Conservation (phyloP, 2,329 filamentous ascomycete genomes). For the Aspergillus spinulosporus region DNA sequence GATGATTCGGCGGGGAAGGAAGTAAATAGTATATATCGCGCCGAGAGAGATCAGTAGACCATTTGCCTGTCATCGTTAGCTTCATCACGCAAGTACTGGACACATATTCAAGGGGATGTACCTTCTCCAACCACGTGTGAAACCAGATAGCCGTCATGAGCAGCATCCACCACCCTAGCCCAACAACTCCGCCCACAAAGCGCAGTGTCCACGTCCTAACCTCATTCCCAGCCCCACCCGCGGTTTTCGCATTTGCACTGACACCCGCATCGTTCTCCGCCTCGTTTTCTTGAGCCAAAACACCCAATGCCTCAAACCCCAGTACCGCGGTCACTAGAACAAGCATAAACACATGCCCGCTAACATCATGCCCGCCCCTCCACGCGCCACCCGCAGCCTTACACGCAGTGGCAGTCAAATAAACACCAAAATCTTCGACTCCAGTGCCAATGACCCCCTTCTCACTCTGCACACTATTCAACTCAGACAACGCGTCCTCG, state of each 20-base stretch:
- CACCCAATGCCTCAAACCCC: slow-evolving; percentile 70
- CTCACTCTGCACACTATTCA: slow-evolving; percentile 28
- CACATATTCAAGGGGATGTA: slow-evolving; percentile 44
- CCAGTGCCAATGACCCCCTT: slow-evolving; percentile 1
- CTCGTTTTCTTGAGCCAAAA: slow-evolving; percentile 51
- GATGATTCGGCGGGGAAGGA: slow-evolving; percentile 49
- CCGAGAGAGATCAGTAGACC: slow-evolving; percentile 51
- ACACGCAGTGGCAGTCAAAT: slow-evolving; percentile 73
- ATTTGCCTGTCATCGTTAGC: slow-evolving; percentile 43
- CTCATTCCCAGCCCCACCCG: slow-evolving; percentile 25
- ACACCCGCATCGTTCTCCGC: slow-evolving; percentile 41
- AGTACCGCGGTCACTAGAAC: slow-evolving; percentile 81
- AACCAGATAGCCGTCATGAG: slow-evolving; percentile 99
- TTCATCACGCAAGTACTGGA: background rate
- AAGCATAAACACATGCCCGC: slow-evolving; percentile 90
- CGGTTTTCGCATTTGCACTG: slow-evolving; percentile 15
- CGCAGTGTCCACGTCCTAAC: slow-evolving; percentile 57
- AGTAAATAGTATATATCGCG: slow-evolving; percentile 54
- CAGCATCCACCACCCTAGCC: slow-evolving; percentile 87
- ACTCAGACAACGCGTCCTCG: slow-evolving; percentile 51
- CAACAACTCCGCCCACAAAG: slow-evolving; percentile 60
- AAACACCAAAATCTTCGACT: slow-evolving; percentile 42
- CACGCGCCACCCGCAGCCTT: slow-evolving; percentile 79
- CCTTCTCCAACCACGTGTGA: slow-evolving; percentile 98
- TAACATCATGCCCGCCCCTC: slow-evolving; percentile 95